These are phyloP conservation scores for Gastrolobium bilobum DNA, from an alignment of 306 rosid species.

Conservation along the genomic window DNA sequence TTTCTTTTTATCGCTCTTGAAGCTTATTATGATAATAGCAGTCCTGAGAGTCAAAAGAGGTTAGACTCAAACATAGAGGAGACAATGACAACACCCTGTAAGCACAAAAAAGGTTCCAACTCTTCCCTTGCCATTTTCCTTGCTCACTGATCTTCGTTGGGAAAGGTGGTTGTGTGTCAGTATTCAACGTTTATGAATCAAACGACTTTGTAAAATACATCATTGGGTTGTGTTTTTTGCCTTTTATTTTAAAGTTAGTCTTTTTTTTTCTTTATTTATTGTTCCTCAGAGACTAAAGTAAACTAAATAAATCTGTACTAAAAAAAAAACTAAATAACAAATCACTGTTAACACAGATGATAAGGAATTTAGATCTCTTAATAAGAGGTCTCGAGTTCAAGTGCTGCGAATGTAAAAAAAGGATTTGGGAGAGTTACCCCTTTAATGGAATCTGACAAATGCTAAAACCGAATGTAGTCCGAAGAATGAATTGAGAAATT, in stretches of 20 bases:
- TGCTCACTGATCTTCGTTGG: slow-evolving; percentile 11
- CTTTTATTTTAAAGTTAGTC: neutral
- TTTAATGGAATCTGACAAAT: too few relatives aligned
- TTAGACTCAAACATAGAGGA: slow-evolving; percentile 35
- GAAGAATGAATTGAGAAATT: too few relatives aligned
- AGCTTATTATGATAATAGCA: slow-evolving; percentile 4
- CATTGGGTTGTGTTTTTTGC: neutral
- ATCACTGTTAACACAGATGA: too few relatives aligned
- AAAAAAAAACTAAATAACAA: too few relatives aligned
- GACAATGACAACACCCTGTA: slow-evolving; percentile 48
- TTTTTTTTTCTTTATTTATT: neutral
- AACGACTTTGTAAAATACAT: slow-evolving; percentile 17
- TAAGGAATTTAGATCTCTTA: too few relatives aligned
- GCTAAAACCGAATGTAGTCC: too few relatives aligned
- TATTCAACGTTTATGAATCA: slow-evolving; percentile 2
- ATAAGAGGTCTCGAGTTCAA: too few relatives aligned
- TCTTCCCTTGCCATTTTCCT: slow-evolving; percentile 17
- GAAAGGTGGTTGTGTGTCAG: slow-evolving; percentile 46
- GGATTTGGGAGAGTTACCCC: too few relatives aligned
- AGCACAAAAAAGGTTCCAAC: slow-evolving; percentile 7
- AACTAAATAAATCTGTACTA: neutral
- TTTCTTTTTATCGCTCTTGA: neutral
- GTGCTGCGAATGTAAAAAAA: too few relatives aligned
- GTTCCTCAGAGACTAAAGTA: neutral
- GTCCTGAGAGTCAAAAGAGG: slow-evolving; percentile 12